phyloP scores from a whole-genome alignment of 306 rosid genomes.

The Prunus mira region DNA sequence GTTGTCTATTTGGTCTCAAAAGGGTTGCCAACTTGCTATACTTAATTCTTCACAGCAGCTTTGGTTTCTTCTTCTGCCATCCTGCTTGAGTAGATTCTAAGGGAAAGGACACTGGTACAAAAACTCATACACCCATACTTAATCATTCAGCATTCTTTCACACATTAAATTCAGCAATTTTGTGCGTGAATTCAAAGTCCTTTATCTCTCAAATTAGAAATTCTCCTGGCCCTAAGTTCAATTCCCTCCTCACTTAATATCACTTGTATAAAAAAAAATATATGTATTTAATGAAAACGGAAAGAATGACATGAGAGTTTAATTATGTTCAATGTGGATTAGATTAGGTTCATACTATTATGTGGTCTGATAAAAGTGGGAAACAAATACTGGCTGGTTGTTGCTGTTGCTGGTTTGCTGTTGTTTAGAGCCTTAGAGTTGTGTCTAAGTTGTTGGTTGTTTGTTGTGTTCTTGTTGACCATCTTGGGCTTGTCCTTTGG shows the following conservation, averaged over 20 bases:
- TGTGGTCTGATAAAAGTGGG: not conserved
- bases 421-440: too few species aligned
- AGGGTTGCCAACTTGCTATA: not conserved
- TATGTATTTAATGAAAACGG: not conserved
- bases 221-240: accelerated
- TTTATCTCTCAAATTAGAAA: too few species aligned
- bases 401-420: not conserved
- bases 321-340: not conserved
- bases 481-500: not conserved
- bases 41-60: not conserved
- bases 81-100: constrained; percentile 26
- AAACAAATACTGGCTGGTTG: not conserved
- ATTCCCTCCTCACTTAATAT: accelerated
- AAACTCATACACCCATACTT: not conserved
- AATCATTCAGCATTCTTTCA: too few species aligned
- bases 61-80: not conserved
- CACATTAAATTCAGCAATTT: too few species aligned
- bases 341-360: not conserved
- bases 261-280: too few species aligned
- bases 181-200: too few species aligned
- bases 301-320: not conserved
- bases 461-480: not conserved
- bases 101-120: constrained; percentile 2
- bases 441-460: not conserved
- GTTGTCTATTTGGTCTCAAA: constrained; percentile 17